These are phyloP conservation scores for Sordaria brevicollis DNA, from an alignment of 495 filamentous ascomycete species.

Conservation along the genomic window DNA sequence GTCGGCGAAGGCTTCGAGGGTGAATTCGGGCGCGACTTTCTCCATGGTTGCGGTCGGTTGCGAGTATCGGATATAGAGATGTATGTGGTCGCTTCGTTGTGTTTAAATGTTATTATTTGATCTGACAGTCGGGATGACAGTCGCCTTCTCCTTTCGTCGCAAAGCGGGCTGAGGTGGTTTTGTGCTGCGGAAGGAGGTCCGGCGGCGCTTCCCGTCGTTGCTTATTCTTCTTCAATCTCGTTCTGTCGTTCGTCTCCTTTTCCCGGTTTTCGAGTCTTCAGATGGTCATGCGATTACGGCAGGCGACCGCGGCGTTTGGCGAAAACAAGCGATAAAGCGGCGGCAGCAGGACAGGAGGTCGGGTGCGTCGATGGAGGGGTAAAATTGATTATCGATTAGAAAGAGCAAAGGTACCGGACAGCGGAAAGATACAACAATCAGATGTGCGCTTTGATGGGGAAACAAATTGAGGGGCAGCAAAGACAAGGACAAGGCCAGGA, in stretches of 20 bases:
- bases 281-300: neutral
- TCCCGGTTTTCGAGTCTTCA: neutral
- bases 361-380: neutral
- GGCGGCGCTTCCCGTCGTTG: neutral
- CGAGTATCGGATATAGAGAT: neutral
- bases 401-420: neutral
- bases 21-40: slow-evolving; percentile 64
- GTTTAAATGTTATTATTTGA: neutral
- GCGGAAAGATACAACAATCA: neutral
- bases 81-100: too few species aligned
- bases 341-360: neutral
- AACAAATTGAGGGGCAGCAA: neutral
- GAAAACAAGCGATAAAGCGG: neutral
- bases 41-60: slow-evolving; percentile 30
- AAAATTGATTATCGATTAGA: neutral
- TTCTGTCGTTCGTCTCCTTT: neutral
- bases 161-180: neutral
- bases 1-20: slow-evolving; percentile 76
- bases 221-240: neutral
- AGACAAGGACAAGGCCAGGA: too few species aligned
- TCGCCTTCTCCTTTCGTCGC: neutral
- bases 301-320: neutral
- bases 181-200: neutral
- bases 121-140: neutral
- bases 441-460: neutral